These are phyloP conservation scores for Pisolithus marmoratus DNA, from an alignment of 768 basidiomycete species.

Conservation along the genomic window DNA sequence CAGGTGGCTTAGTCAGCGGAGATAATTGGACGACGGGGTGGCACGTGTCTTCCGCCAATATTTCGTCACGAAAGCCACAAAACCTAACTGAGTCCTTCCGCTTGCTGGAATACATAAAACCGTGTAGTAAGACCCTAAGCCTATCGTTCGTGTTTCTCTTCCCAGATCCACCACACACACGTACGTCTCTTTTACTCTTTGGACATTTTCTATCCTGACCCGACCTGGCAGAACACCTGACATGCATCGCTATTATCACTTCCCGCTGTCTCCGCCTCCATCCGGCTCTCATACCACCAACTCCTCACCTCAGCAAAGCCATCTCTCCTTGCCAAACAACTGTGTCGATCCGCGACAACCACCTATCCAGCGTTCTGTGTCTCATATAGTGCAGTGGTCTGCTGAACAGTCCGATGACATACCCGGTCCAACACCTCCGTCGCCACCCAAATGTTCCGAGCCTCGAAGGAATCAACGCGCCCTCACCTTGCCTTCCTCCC, in stretches of 20 bases:
- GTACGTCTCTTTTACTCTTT: background rate
- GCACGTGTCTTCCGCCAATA: conserved; percentile 29
- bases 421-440: conserved; percentile 23
- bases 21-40: conserved; percentile 9
- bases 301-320: conserved; percentile 33
- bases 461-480: conserved; percentile 21
- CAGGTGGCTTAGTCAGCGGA: conserved; percentile 27
- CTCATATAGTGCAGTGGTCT: conserved; percentile 37
- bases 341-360: conserved; percentile 7
- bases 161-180: background rate
- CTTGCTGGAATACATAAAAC: background rate
- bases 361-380: conserved; percentile 15
- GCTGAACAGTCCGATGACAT: conserved; percentile 38
- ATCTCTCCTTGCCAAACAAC: conserved; percentile 22
- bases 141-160: too few species aligned
- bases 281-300: conserved; percentile 37
- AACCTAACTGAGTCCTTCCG: conserved; percentile 8
- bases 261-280: conserved; percentile 44
- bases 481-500: conserved; percentile 28
- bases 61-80: conserved; percentile 27
- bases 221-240: background rate
- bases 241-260: conserved; percentile 29
- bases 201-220: too few species aligned
- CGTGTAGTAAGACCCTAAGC: too few species aligned
- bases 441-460: conserved; percentile 17